Conservation (phyloP, 2,329 filamentous ascomycete genomes). For the Verticillium albo-atrum region DNA sequence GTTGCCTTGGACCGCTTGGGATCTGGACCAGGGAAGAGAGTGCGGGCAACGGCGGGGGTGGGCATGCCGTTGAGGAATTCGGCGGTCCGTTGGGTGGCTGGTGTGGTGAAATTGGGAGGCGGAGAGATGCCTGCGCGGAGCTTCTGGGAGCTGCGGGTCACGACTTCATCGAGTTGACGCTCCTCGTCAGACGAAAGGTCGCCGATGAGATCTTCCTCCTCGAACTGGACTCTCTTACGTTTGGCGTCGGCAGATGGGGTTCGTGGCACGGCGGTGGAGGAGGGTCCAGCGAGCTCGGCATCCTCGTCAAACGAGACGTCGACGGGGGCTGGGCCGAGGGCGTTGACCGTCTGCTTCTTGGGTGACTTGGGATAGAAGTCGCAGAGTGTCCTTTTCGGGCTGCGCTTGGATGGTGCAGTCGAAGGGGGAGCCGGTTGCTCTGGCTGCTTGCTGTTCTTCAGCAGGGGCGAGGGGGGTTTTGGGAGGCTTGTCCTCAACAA, state of each 20-base stretch:
- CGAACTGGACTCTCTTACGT: slow-evolving; percentile 19
- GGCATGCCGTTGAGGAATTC: slow-evolving; percentile 18
- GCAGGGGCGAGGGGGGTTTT: background rate
- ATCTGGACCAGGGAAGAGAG: slow-evolving; percentile 25
- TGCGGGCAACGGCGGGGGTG: slow-evolving; percentile 29
- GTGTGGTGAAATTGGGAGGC: background rate
- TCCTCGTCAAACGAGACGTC: slow-evolving; percentile 6
- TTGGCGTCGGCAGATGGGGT: slow-evolving; percentile 17
- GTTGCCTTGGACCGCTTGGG: slow-evolving; percentile 27
- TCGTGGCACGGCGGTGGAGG: background rate
- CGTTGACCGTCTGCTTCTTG: background rate
- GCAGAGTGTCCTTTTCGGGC: background rate
- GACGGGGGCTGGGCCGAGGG: background rate
- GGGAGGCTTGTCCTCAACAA: too few species aligned
- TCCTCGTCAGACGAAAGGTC: slow-evolving; percentile 35
- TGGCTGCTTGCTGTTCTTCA: background rate
- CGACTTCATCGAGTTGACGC: slow-evolving; percentile 26
- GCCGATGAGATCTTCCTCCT: slow-evolving; percentile 22
- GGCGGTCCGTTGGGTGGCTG: slow-evolving; percentile 5
- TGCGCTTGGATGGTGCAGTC: background rate
- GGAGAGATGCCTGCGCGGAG: background rate
- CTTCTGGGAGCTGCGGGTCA: slow-evolving; percentile 28
- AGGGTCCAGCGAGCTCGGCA: background rate
- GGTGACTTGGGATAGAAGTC: background rate
- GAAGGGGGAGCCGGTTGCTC: background rate